Base-by-base conservation (phyloP, 441 rosid species). In the Euphorbia schlechtendalii region DNA sequence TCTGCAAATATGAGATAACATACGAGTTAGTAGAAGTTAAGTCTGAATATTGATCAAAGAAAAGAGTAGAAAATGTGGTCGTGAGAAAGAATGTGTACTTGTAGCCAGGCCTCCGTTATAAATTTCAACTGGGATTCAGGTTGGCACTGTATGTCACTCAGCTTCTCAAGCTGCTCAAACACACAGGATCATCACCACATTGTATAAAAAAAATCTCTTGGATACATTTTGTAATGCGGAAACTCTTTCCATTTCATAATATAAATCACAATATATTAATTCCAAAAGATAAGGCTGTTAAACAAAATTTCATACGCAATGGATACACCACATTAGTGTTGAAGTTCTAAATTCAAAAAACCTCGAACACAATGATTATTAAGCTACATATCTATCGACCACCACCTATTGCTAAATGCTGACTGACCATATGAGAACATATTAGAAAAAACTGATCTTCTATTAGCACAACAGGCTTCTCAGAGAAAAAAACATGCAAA, bases 81-180 rank as follows among this genome's bases (percentile, higher is more conserved):
- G 32, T 64, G 22, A 69, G 45, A 67, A 24, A 12, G 32, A 54
- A 54, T 25, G 34, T 68, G 70, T 59, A 89, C 99, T 98, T 94
- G 98, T 76, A 86, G 94, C 98, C 96, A 94, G 25, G 99, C 98
- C 59, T 94, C 98, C 67, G 84, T 73, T 67, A 91, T 83, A 79
- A 91, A 94, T 79, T 89, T 89, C 73, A 94, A 92, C 86, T 86
- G 99, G 43, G 98, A 83, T 67, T 80, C 88, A 2, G 98, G 90
- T 24, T 87, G 85, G 81, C 88, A 75, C 58, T 87, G 94, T 66
- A 67, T 64, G 69, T 87, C 85, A 69, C 99, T 87, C 55, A 94
- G 90, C 81, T 81, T 94, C 82, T 82, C 89, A 62, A 94, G 92
- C 98, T 94, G 84, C 30, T 30, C 69, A 71, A 56, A 52, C n/a